phyloP scores from a whole-genome alignment of 2,329 filamentous ascomycete genomes.

The Xylariaceae sp. region DNA sequence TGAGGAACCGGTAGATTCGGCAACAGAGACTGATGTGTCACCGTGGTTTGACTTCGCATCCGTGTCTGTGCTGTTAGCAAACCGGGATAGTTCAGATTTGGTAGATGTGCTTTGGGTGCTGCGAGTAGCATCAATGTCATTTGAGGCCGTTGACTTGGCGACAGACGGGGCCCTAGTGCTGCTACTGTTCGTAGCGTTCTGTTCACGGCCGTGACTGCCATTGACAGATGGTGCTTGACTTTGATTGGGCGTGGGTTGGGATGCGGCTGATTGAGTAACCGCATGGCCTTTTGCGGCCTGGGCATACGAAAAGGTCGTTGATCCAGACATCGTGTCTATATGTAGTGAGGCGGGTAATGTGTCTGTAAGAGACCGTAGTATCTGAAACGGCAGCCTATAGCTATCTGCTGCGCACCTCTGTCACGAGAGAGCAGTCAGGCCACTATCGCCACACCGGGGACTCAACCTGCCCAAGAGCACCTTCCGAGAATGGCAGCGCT shows the following conservation, averaged over 20 bases:
- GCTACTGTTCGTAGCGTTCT: conserved; percentile 27
- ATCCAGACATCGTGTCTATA: conserved; percentile 44
- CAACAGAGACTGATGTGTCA: conserved; percentile 13
- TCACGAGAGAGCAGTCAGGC: conserved; percentile 21
- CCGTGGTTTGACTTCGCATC: conserved; percentile 19
- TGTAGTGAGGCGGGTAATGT: conserved; percentile 11
- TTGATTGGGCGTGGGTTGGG: conserved; percentile 27
- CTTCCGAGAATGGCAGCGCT: too few species aligned
- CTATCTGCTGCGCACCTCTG: conserved; percentile 22
- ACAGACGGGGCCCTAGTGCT: conserved; percentile 34
- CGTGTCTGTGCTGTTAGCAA: conserved; percentile 17
- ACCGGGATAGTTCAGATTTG: conserved; percentile 21
- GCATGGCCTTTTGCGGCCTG: conserved; percentile 85
- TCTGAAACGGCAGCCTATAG: conserved; percentile 17
- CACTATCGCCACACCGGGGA: conserved; percentile 25
- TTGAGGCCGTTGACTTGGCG: conserved; percentile 36
- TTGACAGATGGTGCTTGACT: conserved; percentile 31
- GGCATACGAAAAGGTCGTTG: conserved; percentile 81
- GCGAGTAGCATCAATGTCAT: conserved; percentile 31
- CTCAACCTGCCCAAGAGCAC: conserved; percentile 25
- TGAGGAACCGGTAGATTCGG: conserved; percentile 15
- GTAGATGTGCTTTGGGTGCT: conserved; percentile 24
- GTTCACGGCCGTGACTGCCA: conserved; percentile 33
- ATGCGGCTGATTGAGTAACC: conserved; percentile 32
- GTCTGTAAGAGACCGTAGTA: conserved; percentile 12